phyloP scores from a whole-genome alignment of 1,284 basidiomycete species.

The Fomitopsis pinicola region DNA sequence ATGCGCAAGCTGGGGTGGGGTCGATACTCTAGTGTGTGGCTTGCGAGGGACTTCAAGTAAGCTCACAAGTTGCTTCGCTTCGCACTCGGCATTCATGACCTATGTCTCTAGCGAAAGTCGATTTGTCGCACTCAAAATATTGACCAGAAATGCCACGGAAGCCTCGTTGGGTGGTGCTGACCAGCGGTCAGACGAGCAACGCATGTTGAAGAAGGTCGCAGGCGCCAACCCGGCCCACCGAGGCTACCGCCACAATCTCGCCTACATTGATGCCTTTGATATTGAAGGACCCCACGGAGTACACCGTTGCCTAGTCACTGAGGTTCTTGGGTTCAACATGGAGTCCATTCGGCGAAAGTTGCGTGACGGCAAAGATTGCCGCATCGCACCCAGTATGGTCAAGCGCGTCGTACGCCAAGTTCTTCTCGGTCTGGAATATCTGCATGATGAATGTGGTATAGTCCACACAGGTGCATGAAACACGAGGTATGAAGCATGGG shows the following conservation, averaged over 20 bases:
- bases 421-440: slow-evolving; percentile 42
- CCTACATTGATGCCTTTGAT: slow-evolving; percentile 8
- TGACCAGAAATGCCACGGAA: slow-evolving; percentile 38
- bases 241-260: slow-evolving; percentile 4
- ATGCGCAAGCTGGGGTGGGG: slow-evolving; percentile 43
- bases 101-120: slow-evolving; percentile 28
- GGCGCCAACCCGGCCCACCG: slow-evolving; percentile 5
- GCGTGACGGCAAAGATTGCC: slow-evolving; percentile 10
- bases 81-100: slow-evolving; percentile 3
- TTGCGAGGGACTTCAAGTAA: slow-evolving; percentile 16
- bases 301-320: slow-evolving; percentile 46
- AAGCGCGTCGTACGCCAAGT: slow-evolving; percentile 43
- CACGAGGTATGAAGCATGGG: neutral
- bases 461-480: slow-evolving; percentile 23
- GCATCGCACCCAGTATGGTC: slow-evolving; percentile 39
- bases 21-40: slow-evolving; percentile 32
- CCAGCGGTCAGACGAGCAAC: slow-evolving; percentile 21
- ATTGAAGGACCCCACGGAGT: slow-evolving; percentile 23
- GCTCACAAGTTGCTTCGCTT: neutral
- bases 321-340: slow-evolving; percentile 40
- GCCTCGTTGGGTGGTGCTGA: slow-evolving; percentile 32
- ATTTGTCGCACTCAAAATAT: slow-evolving; percentile 44
- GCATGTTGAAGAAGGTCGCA: slow-evolving; percentile 7
- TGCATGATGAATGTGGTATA: slow-evolving; percentile 41
- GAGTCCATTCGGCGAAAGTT: slow-evolving; percentile 27